Evolutionary conservation across 2,329 filamentous ascomycete genomes (phyloP).

Genomic region (Sphaerulina vaccinii): DNA sequence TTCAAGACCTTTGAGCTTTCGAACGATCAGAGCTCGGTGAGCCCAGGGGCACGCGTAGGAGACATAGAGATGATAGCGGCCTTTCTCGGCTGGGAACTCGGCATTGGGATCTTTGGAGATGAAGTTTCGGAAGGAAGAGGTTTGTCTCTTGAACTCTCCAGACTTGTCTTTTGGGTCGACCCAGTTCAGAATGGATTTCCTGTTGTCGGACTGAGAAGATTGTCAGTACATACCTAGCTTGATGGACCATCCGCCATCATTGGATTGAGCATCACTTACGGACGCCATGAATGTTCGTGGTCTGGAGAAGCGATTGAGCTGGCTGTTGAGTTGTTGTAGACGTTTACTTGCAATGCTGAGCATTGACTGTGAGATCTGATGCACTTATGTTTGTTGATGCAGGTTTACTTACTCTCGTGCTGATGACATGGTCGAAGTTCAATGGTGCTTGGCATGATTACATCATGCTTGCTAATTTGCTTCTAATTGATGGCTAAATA

Average conservation of each 20-base stretch:
- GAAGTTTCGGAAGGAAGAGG: slow-evolving; percentile 76
- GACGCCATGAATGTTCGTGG: slow-evolving; percentile 22
- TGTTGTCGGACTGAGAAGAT: slow-evolving; percentile 20
- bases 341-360: slow-evolving; percentile 7
- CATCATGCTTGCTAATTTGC: slow-evolving; percentile 13
- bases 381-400: too few species aligned
- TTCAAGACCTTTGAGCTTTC: slow-evolving; percentile 88
- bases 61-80: slow-evolving; percentile 90
- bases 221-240: slow-evolving; percentile 12
- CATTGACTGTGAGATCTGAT: too few species aligned
- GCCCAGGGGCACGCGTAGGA: slow-evolving; percentile 96
- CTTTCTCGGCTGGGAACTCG: slow-evolving; percentile 80
- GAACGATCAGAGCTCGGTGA: slow-evolving; percentile 79
- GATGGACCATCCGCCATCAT: slow-evolving; percentile 1
- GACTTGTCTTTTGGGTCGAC: slow-evolving; percentile 72
- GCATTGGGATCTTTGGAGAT: slow-evolving; percentile 71
- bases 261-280: slow-evolving; percentile 13
- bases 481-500: background rate
- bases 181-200: slow-evolving; percentile 73
- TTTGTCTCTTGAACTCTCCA: slow-evolving; percentile 90
- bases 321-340: slow-evolving; percentile 5
- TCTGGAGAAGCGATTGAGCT: background rate
- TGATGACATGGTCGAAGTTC: background rate
- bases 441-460: background rate
- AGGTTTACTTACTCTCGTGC: background rate